Conservation (phyloP, 192 early-diverging fungal genomes). For the Piromyces finnis region DNA sequence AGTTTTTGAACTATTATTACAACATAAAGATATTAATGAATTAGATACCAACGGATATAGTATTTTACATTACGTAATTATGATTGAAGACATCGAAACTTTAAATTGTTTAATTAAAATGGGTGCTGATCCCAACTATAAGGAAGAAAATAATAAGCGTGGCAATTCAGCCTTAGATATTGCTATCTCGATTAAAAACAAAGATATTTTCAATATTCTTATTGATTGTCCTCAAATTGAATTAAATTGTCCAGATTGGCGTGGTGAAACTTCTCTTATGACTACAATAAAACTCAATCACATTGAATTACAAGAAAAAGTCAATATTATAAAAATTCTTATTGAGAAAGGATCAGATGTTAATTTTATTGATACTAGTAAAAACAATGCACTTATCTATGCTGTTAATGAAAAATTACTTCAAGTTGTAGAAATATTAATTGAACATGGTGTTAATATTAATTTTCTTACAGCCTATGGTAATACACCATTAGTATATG, state of each 20-base stretch:
- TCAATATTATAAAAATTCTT: not conserved
- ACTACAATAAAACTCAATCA: not conserved
- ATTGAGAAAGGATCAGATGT: not conserved
- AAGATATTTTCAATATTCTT: not conserved
- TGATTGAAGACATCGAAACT: not conserved
- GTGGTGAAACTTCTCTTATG: not conserved
- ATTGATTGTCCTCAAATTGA: not conserved
- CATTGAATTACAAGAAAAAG: not conserved
- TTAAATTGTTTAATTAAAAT: not conserved
- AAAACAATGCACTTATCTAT: not conserved
- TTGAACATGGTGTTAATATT: not conserved
- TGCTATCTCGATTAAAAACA: not conserved
- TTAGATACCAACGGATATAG: not conserved
- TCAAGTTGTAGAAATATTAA: not conserved
- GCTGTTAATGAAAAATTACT: not conserved
- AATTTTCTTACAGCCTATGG: not conserved
- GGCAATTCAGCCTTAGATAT: not conserved
- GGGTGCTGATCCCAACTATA: not conserved
- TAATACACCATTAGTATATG: not conserved
- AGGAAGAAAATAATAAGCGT: not conserved
- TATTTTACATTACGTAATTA: not conserved
- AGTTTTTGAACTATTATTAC: not conserved
- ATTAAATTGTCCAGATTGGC: not conserved
- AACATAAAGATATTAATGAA: not conserved
- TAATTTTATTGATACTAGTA: not conserved